phyloP scores from a whole-genome alignment of 345 rosid genomes.

The Eucalyptus leucophloia region DNA sequence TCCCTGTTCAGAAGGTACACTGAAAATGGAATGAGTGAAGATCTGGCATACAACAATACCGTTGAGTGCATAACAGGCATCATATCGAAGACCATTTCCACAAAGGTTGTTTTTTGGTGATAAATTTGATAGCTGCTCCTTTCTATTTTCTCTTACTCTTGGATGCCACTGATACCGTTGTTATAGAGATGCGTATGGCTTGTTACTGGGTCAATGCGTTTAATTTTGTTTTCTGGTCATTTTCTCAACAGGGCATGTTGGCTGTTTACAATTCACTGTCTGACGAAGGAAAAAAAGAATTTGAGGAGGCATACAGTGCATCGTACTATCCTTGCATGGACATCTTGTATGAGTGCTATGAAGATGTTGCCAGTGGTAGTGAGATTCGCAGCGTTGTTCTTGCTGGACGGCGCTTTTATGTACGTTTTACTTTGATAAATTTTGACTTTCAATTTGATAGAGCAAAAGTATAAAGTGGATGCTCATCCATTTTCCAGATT shows the following conservation, averaged over 20 bases:
- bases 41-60: conserved; percentile 72
- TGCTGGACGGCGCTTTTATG: conserved; percentile 89
- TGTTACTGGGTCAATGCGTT: neutral
- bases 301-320: conserved; percentile 73
- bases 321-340: conserved; percentile 86
- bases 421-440: conserved; percentile 4
- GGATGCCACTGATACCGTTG: neutral
- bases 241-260: conserved; percentile 59
- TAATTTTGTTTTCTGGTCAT: neutral
- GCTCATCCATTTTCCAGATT: neutral
- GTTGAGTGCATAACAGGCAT: conserved; percentile 90
- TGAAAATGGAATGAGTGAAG: conserved; percentile 68
- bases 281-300: conserved; percentile 63
- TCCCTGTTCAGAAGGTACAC: conserved; percentile 73
- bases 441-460: neutral
- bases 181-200: neutral
- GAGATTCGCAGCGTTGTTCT: conserved; percentile 84
- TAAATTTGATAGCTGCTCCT: neutral
- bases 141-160: neutral
- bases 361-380: conserved; percentile 76
- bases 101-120: conserved; percentile 29
- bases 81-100: conserved; percentile 69
- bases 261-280: conserved; percentile 78
- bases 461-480: neutral
- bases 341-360: conserved; percentile 78